Percentiles rank a stretch among this genome's conserved stretches.
These are phyloP conservation scores for Rhododendron vialii DNA, from an alignment of 148 eudicot genomes.

Conservation along the genomic window DNA sequence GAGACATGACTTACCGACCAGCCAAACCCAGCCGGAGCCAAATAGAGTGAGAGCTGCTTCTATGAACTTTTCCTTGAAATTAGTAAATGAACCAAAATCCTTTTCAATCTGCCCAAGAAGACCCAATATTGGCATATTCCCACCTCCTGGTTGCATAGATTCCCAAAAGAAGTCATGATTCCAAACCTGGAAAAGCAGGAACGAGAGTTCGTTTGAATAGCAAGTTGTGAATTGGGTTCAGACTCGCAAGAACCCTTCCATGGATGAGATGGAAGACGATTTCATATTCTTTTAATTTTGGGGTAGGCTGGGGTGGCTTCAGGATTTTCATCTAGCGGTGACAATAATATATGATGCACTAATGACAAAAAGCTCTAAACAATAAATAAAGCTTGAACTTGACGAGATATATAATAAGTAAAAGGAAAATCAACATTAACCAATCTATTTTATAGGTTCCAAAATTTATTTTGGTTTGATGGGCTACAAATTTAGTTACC, in stretches of 20 bases:
- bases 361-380: neutral
- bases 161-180: conserved; percentile 99
- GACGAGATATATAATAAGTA: neutral
- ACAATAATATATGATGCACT: neutral
- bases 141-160: conserved; percentile 96
- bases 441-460: neutral
- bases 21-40: conserved; percentile 97
- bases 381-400: neutral
- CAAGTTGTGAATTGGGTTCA: neutral
- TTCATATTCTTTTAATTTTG: neutral
- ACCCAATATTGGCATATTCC: conserved; percentile 65
- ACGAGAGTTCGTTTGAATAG: conserved; percentile 4
- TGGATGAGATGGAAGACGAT: neutral
- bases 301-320: neutral
- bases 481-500: neutral
- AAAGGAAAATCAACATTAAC: neutral
- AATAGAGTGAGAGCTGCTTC: conserved; percentile 69
- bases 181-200: conserved; percentile 62
- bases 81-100: conserved; percentile 78
- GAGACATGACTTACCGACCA: conserved; percentile 66
- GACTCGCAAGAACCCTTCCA: neutral
- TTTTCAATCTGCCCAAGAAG: conserved; percentile 80
- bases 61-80: conserved; percentile 66
- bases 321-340: neutral
- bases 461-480: neutral